Conservation (phyloP, 805 yeast genomes). For the Candida maltosa region DNA sequence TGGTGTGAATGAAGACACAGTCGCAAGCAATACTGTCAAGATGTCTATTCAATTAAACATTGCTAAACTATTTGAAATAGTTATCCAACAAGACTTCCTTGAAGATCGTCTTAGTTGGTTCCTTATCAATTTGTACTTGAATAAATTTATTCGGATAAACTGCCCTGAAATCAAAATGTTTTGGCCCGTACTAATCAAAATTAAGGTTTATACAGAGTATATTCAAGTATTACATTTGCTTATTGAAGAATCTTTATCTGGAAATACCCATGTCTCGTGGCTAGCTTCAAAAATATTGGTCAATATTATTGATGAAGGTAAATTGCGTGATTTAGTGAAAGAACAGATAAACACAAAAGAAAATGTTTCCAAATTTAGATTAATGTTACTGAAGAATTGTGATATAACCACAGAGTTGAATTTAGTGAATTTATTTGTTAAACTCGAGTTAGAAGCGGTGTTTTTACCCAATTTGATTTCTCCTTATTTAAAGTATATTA, state of each 20-base stretch:
- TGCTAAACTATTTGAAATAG: too few relatives aligned
- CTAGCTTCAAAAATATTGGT: constrained; percentile 1
- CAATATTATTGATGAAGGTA: constrained; percentile 1
- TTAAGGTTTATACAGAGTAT: background rate
- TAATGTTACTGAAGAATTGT: background rate
- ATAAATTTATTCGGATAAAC: background rate
- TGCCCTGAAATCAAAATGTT: constrained; percentile 1
- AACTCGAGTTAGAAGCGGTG: background rate
- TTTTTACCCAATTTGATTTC: constrained; percentile 3
- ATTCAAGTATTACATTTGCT: background rate
- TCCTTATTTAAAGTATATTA: constrained; percentile 4
- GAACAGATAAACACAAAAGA: background rate
- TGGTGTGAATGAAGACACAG: too few relatives aligned
- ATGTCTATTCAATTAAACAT: too few relatives aligned
- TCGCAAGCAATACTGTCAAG: too few relatives aligned
- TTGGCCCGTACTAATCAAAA: constrained; percentile 2
- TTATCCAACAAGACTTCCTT: too few relatives aligned
- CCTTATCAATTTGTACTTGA: constrained; percentile 1
- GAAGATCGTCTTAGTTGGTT: constrained; percentile 2
- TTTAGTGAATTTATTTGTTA: constrained; percentile 2
- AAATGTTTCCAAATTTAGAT: background rate
- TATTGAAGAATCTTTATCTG: background rate
- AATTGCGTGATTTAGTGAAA: background rate
- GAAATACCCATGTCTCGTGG: background rate
- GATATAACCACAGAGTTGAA: constrained; percentile 3